Conservation (phyloP, 495 filamentous ascomycete species). For the Lichenothelia convexa region DNA sequence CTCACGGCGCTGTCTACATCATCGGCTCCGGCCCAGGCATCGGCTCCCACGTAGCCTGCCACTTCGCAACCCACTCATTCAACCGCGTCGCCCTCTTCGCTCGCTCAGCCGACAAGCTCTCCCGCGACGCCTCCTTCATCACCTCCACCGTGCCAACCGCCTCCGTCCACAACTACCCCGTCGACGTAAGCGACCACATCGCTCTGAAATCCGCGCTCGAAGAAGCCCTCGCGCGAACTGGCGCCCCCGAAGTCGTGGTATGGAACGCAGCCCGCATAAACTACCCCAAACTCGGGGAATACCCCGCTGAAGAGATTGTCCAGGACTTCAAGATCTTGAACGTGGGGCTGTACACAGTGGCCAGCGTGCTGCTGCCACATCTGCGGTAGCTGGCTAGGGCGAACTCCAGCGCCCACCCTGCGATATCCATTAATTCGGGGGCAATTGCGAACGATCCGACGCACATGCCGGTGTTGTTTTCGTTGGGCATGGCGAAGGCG, state of each 20-base stretch:
- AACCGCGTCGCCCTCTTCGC: conserved; percentile 23
- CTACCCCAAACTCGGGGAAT: conserved; percentile 12
- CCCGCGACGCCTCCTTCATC: conserved; percentile 15
- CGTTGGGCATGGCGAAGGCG: conserved; percentile 24
- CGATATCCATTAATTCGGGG: conserved; percentile 13
- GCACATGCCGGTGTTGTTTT: conserved; percentile 21
- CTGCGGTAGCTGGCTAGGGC: not conserved
- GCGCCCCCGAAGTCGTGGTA: conserved; percentile 19
- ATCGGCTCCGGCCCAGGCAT: conserved; percentile 28
- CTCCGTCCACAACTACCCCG: conserved; percentile 13
- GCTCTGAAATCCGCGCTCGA: conserved; percentile 15
- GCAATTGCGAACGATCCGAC: conserved; percentile 22
- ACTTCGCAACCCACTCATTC: conserved; percentile 23
- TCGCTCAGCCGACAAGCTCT: conserved; percentile 18
- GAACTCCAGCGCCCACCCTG: not conserved
- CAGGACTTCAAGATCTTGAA: not conserved
- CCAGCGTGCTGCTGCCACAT: not conserved
- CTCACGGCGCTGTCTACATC: too few species aligned
- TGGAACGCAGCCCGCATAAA: conserved; percentile 26
- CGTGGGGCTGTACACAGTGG: not conserved
- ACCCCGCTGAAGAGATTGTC: not conserved
- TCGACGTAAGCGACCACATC: conserved; percentile 18
- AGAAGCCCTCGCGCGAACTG: too few species aligned
- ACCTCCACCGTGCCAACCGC: conserved; percentile 4
- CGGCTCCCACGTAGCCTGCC: conserved; percentile 17